phyloP scores from a whole-genome alignment of 306 rosid species.

The Sophora flavescens region DNA sequence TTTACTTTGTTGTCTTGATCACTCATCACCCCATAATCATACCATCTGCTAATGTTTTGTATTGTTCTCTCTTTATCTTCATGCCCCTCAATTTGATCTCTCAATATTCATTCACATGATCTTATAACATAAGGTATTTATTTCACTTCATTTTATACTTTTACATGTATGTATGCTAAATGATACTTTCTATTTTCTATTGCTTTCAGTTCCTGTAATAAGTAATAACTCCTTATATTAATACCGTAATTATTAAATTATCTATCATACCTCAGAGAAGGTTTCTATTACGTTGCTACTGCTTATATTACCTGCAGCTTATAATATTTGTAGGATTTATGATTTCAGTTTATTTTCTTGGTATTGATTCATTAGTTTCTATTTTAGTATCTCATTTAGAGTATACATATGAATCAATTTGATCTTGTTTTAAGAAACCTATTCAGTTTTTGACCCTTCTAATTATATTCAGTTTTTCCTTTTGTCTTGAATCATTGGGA shows the following conservation, averaged over 20 bases:
- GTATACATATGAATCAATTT: constrained; percentile 1
- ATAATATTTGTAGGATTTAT: no score
- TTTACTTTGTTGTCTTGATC: constrained; percentile 31
- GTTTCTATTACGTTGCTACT: no score
- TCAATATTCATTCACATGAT: constrained; percentile 28
- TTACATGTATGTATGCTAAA: not conserved
- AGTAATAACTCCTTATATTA: constrained; percentile 4
- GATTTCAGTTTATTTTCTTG: no score
- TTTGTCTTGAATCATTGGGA: constrained; percentile 49
- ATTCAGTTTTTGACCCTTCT: not conserved
- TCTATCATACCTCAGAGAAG: no score
- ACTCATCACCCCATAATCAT: constrained; percentile 14
- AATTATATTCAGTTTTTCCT: constrained; percentile 39
- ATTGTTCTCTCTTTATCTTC: constrained; percentile 36
- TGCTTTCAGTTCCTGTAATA: constrained; percentile 35
- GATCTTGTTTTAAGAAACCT: constrained; percentile 42
- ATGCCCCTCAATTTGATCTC: constrained; percentile 46
- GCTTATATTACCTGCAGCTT: no score
- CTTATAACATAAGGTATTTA: constrained; percentile 45
- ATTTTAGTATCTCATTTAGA: constrained; percentile 5
- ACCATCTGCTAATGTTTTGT: not conserved
- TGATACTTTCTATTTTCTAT: constrained; percentile 25
- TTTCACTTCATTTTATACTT: constrained; percentile 37
- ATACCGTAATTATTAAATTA: not conserved
- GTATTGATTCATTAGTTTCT: constrained; percentile 27